These are phyloP conservation scores for Metarhizium brunneum DNA, from an alignment of 2,329 filamentous ascomycete species.

Conservation along the genomic window DNA sequence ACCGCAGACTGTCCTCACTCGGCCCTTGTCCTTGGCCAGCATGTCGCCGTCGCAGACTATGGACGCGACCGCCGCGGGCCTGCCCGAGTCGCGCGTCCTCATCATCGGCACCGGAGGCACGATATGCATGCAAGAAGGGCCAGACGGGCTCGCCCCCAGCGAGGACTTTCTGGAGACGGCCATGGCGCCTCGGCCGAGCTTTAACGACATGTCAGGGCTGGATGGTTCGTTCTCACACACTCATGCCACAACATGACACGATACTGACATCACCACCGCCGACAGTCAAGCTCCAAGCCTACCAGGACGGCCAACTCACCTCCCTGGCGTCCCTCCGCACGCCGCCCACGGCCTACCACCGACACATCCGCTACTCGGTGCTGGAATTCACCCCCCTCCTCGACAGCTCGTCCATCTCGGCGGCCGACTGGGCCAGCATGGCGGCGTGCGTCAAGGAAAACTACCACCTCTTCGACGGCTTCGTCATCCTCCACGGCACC, in stretches of 20 bases:
- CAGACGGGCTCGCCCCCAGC: conserved; percentile 71
- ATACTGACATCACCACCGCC: too few relatives aligned
- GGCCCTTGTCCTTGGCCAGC: background rate
- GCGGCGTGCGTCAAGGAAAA: conserved; percentile 72
- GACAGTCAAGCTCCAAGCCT: conserved; percentile 40
- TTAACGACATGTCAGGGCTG: conserved; percentile 56
- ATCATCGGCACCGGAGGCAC: conserved; percentile 87
- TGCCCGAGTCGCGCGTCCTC: conserved; percentile 70
- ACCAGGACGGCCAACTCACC: conserved; percentile 38
- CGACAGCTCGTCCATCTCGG: conserved; percentile 84
- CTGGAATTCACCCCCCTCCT: conserved; percentile 78
- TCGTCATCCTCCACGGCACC: conserved; percentile 84
- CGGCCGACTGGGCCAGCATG: conserved; percentile 78
- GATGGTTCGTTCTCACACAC: conserved; percentile 3
- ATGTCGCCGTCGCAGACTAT: conserved; percentile 11
- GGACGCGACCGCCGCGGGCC: conserved; percentile 9
- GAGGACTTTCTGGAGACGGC: conserved; percentile 73
- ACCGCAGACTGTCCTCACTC: background rate
- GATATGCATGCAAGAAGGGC: conserved; percentile 83
- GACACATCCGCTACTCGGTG: conserved; percentile 74
- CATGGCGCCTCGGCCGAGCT: conserved; percentile 72
- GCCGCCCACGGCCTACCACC: conserved; percentile 68
- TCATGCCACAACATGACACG: too few relatives aligned
- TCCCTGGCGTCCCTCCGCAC: conserved; percentile 64
- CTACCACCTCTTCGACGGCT: conserved; percentile 82